Conservation (phyloP, 1,139 yeast species). For the Maudiozyma humilis region DNA sequence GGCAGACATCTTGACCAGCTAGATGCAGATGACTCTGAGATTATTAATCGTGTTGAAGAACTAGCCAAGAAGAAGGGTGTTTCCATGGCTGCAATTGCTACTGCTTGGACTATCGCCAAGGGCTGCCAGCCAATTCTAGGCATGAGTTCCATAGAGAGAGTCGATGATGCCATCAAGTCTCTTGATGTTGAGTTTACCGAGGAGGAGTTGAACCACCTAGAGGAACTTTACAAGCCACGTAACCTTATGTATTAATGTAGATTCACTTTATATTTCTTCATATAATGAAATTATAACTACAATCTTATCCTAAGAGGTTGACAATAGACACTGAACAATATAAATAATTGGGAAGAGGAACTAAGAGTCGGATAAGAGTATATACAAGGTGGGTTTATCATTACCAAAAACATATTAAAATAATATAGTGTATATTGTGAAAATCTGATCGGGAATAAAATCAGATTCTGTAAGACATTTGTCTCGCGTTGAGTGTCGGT, state of each 20-base stretch:
- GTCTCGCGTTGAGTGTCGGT: too few species aligned
- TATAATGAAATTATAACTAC: too few species aligned
- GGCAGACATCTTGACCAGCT: neutral
- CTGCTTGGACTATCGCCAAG: constrained; percentile 48
- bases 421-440: too few species aligned
- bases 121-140: constrained; percentile 52
- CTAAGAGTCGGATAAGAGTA: too few species aligned
- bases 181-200: constrained; percentile 37
- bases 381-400: too few species aligned
- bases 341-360: too few species aligned
- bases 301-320: too few species aligned
- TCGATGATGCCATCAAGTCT: constrained; percentile 48
- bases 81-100: constrained; percentile 49
- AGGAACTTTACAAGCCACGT: constrained; percentile 40
- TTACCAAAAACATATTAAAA: too few species aligned
- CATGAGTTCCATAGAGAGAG: constrained; percentile 26
- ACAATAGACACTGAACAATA: too few species aligned
- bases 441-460: too few species aligned
- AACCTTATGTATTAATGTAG: neutral
- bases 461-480: too few species aligned
- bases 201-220: constrained; percentile 42
- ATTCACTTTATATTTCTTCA: neutral
- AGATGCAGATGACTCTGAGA: constrained; percentile 21
- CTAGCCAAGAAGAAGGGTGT: constrained; percentile 39
- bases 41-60: constrained; percentile 45